A percentile compares a stretch with the other conserved stretches of the same genome.
Conservation (phyloP, 2,329 filamentous ascomycete species). For the Fusarium sp. region DNA sequence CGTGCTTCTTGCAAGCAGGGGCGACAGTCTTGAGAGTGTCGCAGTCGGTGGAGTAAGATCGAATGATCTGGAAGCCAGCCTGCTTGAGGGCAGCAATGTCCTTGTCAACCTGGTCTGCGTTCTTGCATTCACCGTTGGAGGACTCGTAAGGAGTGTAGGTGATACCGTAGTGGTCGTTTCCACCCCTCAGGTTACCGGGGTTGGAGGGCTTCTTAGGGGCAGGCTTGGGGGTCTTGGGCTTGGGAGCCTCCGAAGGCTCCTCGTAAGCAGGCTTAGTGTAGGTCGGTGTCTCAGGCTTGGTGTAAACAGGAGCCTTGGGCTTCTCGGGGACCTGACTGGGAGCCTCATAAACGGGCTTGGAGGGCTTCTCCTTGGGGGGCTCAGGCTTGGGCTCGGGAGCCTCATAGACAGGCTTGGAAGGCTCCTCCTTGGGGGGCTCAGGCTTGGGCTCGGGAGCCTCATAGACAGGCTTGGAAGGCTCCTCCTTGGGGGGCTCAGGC, state of each 20-base stretch:
- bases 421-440: slow-evolving; percentile 34
- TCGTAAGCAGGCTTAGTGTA: slow-evolving; percentile 21
- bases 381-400: too few species aligned
- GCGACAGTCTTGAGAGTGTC: slow-evolving; percentile 80
- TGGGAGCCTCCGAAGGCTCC: slow-evolving; percentile 41
- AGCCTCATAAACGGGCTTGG: slow-evolving; percentile 17
- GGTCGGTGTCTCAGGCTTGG: slow-evolving; percentile 13
- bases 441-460: too few species aligned
- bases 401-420: slow-evolving; percentile 24
- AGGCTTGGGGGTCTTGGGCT: slow-evolving; percentile 33
- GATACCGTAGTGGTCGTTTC: slow-evolving; percentile 72
- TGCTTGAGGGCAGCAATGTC: slow-evolving; percentile 70
- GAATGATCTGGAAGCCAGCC: slow-evolving; percentile 75
- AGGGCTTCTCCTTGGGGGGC: slow-evolving; percentile 34
- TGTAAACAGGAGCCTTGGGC: slow-evolving; percentile 12
- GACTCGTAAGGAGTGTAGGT: slow-evolving; percentile 80
- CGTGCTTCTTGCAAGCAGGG: slow-evolving; percentile 69
- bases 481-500: slow-evolving; percentile 34
- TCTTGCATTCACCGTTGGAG: slow-evolving; percentile 70
- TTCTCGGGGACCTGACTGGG: slow-evolving; percentile 22
- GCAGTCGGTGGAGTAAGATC: slow-evolving; percentile 95
- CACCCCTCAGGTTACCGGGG: slow-evolving; percentile 50
- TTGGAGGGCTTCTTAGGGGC: slow-evolving; percentile 39
- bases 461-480: slow-evolving; percentile 28
- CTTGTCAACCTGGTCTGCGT: slow-evolving; percentile 60